A percentile compares a stretch with the other conserved stretches of the same genome.
phyloP scores from a whole-genome alignment of 768 basidiomycete species.

The Amanita thiersii region DNA sequence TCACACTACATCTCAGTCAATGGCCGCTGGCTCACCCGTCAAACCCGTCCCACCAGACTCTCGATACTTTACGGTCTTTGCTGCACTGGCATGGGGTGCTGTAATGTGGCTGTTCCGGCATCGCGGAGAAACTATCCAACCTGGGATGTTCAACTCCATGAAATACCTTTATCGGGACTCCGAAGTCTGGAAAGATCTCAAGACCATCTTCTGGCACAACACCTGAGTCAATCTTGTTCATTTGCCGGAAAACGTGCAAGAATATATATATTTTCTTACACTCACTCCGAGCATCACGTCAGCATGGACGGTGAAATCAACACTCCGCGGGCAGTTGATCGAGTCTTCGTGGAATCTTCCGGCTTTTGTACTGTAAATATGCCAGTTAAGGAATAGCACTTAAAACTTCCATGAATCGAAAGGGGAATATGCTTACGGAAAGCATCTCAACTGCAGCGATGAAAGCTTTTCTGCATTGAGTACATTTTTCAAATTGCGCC shows the following conservation, averaged over 20 bases:
- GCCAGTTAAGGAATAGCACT: constrained; percentile 11
- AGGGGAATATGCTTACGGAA: constrained; percentile 31
- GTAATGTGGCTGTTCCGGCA: constrained; percentile 97
- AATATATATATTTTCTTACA: too few species aligned
- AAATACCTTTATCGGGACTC: constrained; percentile 92
- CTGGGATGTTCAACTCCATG: constrained; percentile 97
- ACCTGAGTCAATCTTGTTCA: constrained; percentile 31
- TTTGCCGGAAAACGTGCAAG: too few species aligned
- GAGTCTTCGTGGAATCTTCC: constrained; percentile 41
- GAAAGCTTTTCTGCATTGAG: constrained; percentile 50
- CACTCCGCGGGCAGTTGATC: constrained; percentile 32
- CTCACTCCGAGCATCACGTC: not conserved
- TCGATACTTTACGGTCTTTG: constrained; percentile 77
- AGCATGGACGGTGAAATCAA: not conserved
- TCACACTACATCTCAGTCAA: constrained; percentile 32
- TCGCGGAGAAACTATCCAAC: constrained; percentile 84
- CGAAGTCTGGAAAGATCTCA: constrained; percentile 74
- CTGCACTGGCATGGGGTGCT: constrained; percentile 86
- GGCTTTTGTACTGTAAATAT: constrained; percentile 52
- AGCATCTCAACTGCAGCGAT: constrained; percentile 65
- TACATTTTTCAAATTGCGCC: constrained; percentile 39
- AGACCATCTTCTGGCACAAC: constrained; percentile 90
- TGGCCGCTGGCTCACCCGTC: constrained; percentile 32
- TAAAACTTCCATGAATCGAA: constrained; percentile 3
- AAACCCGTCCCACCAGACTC: constrained; percentile 81